Evolutionary conservation across 2,329 filamentous ascomycete species (phyloP).

Genomic region (Ilyonectria destructans): DNA sequence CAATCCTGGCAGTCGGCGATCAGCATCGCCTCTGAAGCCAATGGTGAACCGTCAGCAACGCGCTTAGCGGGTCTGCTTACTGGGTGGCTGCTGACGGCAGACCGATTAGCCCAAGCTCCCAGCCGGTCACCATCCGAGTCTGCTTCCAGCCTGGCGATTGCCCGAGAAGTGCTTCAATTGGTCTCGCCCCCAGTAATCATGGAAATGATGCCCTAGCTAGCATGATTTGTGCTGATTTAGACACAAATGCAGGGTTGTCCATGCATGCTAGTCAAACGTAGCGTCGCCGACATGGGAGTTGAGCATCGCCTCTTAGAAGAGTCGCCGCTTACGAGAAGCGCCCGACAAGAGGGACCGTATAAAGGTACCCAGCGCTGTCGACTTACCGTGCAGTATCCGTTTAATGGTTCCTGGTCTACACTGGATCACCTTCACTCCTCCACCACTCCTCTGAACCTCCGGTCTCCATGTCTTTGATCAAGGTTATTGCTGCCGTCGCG

Average conservation of each 20-base stretch:
- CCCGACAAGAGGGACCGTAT: neutral
- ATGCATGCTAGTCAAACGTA: neutral
- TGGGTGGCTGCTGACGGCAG: constrained; percentile 1
- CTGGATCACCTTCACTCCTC: neutral
- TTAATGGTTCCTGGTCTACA: neutral
- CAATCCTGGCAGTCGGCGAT: constrained; percentile 6
- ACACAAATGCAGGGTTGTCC: neutral
- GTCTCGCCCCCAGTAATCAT: neutral
- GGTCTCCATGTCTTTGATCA: neutral
- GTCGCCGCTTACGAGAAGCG: neutral
- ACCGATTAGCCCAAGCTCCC: neutral
- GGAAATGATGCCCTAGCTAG: neutral
- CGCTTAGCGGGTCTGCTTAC: neutral
- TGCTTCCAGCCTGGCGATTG: neutral
- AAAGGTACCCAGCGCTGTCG: neutral
- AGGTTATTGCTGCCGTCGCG: neutral
- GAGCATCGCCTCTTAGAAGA: neutral
- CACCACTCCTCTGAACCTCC: too few relatives aligned
- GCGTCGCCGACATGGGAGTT: constrained; percentile 2
- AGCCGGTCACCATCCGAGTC: neutral
- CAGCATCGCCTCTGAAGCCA: neutral
- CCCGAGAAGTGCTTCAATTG: neutral
- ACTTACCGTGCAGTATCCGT: neutral
- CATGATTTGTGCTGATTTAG: neutral
- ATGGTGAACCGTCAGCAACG: neutral